Evolutionary conservation across 805 yeast genomes (phyloP), one percentile per base, ranked within the genome.

Genomic region (Maudiozyma saulgeensis): DNA sequence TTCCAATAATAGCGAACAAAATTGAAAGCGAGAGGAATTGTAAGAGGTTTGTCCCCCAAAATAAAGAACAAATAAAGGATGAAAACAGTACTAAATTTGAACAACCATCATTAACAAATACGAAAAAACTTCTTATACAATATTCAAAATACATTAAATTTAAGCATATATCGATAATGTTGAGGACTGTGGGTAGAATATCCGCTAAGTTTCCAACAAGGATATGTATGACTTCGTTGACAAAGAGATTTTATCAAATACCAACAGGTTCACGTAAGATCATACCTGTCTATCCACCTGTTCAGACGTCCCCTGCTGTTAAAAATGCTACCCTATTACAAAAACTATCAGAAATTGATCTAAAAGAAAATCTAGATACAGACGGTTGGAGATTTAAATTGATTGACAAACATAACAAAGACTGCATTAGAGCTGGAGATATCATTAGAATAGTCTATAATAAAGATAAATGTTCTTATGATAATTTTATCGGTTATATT

Each of bases 351-450:
- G 48, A 52, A 9, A 42, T 73, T 49, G 77, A 79, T 55, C 75
- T 84, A 52, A 73, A 76, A 43, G 66, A 68, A 34, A 76, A 73
- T 55, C 76, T 84, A 52, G 98, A 90, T 63, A 84, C 88, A 16
- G 70, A 77, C 3, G 93, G 91, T 4, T 70, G 74, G 69, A 84
- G 86, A 67, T 71, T 81, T 45, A 71, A 74, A 21, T 66, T 84
- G 44, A 68, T 87, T 31, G 69, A 75, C 49, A 69, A 71, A 28
- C 68, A 71, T 19, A 54, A 63, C 21, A 72, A 73, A 47, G 74
- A 74, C 23, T 69, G 77, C 50, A 70, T 90, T 31, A 75, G 87
- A 49, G 77, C 95, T 0, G 97, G 96, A 13, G 97, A 90, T 63
- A 74, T 87, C 28, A 80, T 90, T 38, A 79, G 85, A 53, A 84